Percentiles rank a stretch among this genome's conserved stretches.
Evolutionary conservation across 345 rosid species (phyloP).

Genomic region (Moringa oleifera): DNA sequence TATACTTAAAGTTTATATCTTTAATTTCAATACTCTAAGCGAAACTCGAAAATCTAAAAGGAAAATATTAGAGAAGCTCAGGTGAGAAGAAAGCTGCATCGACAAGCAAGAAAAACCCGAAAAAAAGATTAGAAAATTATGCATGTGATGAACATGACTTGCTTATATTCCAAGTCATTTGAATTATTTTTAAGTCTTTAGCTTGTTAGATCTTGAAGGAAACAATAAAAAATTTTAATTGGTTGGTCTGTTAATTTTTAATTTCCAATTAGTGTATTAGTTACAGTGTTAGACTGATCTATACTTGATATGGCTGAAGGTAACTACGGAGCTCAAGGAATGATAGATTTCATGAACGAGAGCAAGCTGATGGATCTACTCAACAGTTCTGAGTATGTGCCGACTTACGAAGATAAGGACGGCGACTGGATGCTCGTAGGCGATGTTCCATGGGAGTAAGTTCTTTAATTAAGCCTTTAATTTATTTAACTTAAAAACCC

Average conservation of each 20-base stretch:
- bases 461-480: slow-evolving; percentile 21
- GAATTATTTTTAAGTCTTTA: not conserved
- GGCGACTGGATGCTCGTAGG: slow-evolving; percentile 99
- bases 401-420: slow-evolving; percentile 92
- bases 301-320: slow-evolving; percentile 14
- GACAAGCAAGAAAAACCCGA: too few species aligned
- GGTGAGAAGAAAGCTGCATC: too few species aligned
- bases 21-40: too few species aligned
- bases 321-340: slow-evolving; percentile 50
- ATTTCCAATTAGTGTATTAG: too few species aligned
- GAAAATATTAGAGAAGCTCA: too few species aligned
- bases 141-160: too few species aligned
- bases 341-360: slow-evolving; percentile 99
- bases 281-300: too few species aligned
- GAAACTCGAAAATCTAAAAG: too few species aligned
- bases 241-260: too few species aligned
- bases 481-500: slow-evolving; percentile 1
- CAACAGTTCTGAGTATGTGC: slow-evolving; percentile 87
- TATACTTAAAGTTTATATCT: too few species aligned
- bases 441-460: slow-evolving; percentile 98
- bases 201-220: too few species aligned
- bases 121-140: too few species aligned
- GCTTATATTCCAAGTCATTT: not conserved
- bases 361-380: slow-evolving; percentile 89
- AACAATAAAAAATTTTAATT: not conserved